Conservation (phyloP, 176 grass and related monocot genomes). For the Oryza rufipogon region DNA sequence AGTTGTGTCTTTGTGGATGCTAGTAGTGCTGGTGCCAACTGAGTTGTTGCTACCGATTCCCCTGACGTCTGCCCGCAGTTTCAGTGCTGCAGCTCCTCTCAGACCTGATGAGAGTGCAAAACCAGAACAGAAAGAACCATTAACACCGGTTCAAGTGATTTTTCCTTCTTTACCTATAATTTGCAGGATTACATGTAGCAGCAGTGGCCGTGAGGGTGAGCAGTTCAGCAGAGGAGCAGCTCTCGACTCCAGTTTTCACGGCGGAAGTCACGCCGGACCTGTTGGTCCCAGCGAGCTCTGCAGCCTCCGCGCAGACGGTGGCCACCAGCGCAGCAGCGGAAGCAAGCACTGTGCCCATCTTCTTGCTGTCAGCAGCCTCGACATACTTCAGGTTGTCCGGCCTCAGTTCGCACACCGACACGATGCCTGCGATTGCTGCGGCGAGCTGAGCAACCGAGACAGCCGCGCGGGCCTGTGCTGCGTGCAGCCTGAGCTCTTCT, state of each 20-base stretch:
- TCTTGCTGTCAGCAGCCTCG: background rate
- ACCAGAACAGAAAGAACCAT: too few species aligned
- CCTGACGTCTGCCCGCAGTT: too few species aligned
- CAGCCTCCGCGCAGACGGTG: constrained; percentile 91
- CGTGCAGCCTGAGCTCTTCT: constrained; percentile 49
- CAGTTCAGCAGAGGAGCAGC: too few species aligned
- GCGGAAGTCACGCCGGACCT: background rate
- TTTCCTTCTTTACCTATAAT: too few species aligned
- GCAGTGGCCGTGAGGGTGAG: too few species aligned
- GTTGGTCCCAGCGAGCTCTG: constrained; percentile 58
- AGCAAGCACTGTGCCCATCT: constrained; percentile 54
- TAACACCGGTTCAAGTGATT: too few species aligned
- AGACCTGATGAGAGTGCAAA: too few species aligned
- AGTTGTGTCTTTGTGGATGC: constrained; percentile 63
- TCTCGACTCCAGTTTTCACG: too few species aligned
- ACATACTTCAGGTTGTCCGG: background rate
- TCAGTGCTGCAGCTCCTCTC: too few species aligned
- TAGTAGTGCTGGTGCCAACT: constrained; percentile 43
- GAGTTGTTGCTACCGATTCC: constrained; percentile 31
- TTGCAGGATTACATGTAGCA: too few species aligned
- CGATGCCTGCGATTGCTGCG: constrained; percentile 58
- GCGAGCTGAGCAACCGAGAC: constrained; percentile 81
- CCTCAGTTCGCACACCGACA: constrained; percentile 59
- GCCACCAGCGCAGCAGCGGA: constrained; percentile 80
- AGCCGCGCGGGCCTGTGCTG: constrained; percentile 75